phyloP scores from a whole-genome alignment of 2,329 filamentous ascomycete genomes.

The Penicillium sp. region DNA sequence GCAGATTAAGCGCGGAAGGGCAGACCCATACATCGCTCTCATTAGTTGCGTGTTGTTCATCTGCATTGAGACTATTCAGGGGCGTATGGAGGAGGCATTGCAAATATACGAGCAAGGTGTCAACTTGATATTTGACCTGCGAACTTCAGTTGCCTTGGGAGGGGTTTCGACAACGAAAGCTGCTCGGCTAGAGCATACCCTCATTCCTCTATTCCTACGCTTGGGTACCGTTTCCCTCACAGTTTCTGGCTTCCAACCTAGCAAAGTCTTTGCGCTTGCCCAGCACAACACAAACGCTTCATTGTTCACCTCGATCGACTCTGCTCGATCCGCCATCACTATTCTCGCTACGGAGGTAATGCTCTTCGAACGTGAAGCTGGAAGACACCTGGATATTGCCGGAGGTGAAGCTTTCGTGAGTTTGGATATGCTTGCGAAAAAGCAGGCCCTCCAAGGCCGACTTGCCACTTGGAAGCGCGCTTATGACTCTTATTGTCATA shows the following conservation, averaged over 20 bases:
- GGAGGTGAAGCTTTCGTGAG: conserved; percentile 4
- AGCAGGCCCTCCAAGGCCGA: conserved; percentile 3
- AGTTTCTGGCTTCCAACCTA: conserved; percentile 10
- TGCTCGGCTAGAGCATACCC: conserved; percentile 28
- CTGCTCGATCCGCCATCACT: conserved; percentile 14
- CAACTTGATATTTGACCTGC: conserved; percentile 27
- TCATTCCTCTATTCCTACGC: conserved; percentile 33
- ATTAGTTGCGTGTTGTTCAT: conserved; percentile 38
- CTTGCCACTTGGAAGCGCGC: conserved; percentile 12
- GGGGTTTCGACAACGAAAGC: conserved; percentile 18
- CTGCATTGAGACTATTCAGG: conserved; percentile 35
- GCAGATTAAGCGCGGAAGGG: conserved; percentile 25
- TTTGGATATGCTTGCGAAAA: conserved; percentile 4
- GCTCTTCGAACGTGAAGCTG: conserved; percentile 21
- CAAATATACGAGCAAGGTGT: conserved; percentile 32
- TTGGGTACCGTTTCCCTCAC: conserved; percentile 24
- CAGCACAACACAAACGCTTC: conserved; percentile 4
- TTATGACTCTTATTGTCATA: conserved; percentile 12
- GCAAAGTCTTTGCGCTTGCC: conserved; percentile 12
- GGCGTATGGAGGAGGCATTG: conserved; percentile 26
- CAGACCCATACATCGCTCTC: conserved; percentile 31
- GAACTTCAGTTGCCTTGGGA: conserved; percentile 13
- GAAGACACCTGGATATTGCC: conserved; percentile 3
- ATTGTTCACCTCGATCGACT: conserved; percentile 8
- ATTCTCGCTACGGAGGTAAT: conserved; percentile 13